Evolutionary conservation across 2,329 filamentous ascomycete species (phyloP).

Genomic region (Calonectria crousiana): DNA sequence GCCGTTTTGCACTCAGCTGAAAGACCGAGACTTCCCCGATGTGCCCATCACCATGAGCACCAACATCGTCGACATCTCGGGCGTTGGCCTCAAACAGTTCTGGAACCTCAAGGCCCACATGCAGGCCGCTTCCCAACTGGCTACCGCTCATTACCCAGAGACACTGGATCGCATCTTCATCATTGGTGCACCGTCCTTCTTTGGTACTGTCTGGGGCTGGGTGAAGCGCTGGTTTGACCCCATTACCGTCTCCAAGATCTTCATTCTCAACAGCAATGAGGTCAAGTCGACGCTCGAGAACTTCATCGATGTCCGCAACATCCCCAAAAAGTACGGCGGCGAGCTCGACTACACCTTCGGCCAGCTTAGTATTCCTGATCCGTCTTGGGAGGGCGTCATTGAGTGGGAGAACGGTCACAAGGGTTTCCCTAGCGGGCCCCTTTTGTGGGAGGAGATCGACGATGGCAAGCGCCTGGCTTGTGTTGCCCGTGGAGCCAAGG

Average conservation of each 20-base stretch:
- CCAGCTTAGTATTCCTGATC: slow-evolving; percentile 79
- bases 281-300: slow-evolving; percentile 80
- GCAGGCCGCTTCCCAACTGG: slow-evolving; percentile 89
- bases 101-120: slow-evolving; percentile 96
- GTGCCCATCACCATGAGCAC: slow-evolving; percentile 94
- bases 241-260: slow-evolving; percentile 95
- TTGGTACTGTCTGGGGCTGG: slow-evolving; percentile 94
- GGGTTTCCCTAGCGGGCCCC: slow-evolving; percentile 68
- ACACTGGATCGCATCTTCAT: slow-evolving; percentile 79
- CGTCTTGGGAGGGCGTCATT: slow-evolving; percentile 62
- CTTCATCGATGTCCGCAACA: slow-evolving; percentile 86
- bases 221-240: slow-evolving; percentile 96
- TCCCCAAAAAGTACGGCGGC: slow-evolving; percentile 91
- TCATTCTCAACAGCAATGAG: slow-evolving; percentile 82
- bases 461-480: slow-evolving; percentile 63
- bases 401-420: slow-evolving; percentile 65
- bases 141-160: slow-evolving; percentile 95
- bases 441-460: slow-evolving; percentile 65
- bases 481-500: slow-evolving; percentile 62
- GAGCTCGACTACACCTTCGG: slow-evolving; percentile 87
- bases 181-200: slow-evolving; percentile 90
- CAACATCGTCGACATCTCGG: slow-evolving; percentile 94
- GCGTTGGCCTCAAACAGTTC: slow-evolving; percentile 91
- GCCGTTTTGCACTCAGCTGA: slow-evolving; percentile 83
- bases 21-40: slow-evolving; percentile 76